phyloP scores from a whole-genome alignment of 441 rosid genomes.

The Manihot esculenta region DNA sequence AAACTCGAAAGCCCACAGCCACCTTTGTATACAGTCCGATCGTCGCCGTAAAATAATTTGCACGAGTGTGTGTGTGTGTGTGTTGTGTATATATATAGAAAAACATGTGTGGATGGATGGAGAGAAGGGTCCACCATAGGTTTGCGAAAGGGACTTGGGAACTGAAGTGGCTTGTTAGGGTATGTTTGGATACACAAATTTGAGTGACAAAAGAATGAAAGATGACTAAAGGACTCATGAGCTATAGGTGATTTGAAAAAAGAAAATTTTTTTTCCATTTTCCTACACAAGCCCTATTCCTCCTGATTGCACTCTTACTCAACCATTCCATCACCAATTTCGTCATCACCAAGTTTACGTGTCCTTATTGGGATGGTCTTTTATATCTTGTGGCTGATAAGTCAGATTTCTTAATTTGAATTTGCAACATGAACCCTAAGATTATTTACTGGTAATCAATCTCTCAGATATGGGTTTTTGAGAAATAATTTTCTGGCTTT shows the following conservation, averaged over 20 bases:
- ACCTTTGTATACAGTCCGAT: slow-evolving; percentile 41
- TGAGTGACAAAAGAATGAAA: slow-evolving; percentile 36
- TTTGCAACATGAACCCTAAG: slow-evolving; percentile 8
- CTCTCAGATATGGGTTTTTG: not conserved
- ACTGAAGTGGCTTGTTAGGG: slow-evolving; percentile 54
- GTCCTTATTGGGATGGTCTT: slow-evolving; percentile 23
- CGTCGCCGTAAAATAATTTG: slow-evolving; percentile 10
- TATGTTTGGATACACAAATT: slow-evolving; percentile 25
- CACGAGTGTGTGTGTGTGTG: not conserved
- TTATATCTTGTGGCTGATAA: not conserved
- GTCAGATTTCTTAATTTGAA: slow-evolving; percentile 5
- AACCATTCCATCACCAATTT: slow-evolving; percentile 61
- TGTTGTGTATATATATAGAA: not conserved
- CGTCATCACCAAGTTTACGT: slow-evolving; percentile 68
- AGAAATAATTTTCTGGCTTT: no score
- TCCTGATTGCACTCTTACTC: slow-evolving; percentile 62
- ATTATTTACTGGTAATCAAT: not conserved
- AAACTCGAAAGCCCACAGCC: slow-evolving; percentile 46
- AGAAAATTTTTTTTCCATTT: no score
- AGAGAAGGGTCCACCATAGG: slow-evolving; percentile 47
- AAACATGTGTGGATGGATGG: slow-evolving; percentile 17
- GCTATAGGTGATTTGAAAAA: slow-evolving; percentile 25
- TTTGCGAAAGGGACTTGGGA: slow-evolving; percentile 59
- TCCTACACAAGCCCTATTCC: slow-evolving; percentile 45
- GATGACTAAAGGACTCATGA: slow-evolving; percentile 30